A percentile compares a stretch with the other conserved stretches of the same genome.
phyloP scores from a whole-genome alignment of 75 land plant species.

The Chamaecyparis obtusa region DNA sequence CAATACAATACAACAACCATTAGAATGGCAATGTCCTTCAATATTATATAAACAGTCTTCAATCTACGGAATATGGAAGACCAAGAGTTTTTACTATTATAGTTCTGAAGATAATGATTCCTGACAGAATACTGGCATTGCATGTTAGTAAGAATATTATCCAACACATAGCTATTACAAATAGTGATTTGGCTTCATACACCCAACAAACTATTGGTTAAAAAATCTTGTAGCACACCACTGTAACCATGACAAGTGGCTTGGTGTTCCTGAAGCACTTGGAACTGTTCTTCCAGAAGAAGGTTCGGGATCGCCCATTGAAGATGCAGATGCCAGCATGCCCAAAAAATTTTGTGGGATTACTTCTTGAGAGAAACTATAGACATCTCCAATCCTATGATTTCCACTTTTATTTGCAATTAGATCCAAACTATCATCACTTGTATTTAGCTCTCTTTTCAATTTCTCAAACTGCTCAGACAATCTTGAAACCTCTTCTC shows the following conservation, averaged over 20 bases:
- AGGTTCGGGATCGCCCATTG: neutral
- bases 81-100: too few species aligned
- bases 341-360: neutral
- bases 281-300: constrained; percentile 21
- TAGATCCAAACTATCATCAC: neutral
- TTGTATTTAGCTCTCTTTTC: constrained; percentile 5
- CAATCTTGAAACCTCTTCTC: constrained; percentile 41
- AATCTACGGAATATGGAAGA: too few species aligned
- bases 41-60: too few species aligned
- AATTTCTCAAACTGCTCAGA: constrained; percentile 45
- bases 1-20: too few species aligned
- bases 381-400: neutral
- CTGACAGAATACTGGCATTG: too few species aligned
- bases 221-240: constrained; percentile 61
- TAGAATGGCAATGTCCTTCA: too few species aligned
- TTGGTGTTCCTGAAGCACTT: constrained; percentile 30
- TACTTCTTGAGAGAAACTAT: neutral
- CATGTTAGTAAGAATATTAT: too few species aligned
- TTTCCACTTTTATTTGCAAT: neutral
- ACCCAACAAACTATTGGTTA: too few species aligned
- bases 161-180: too few species aligned
- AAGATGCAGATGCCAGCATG: constrained; percentile 8
- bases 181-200: too few species aligned
- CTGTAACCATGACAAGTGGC: constrained; percentile 55
- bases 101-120: too few species aligned